A percentile compares a stretch with the other conserved stretches of the same genome.
Evolutionary conservation across 148 eudicot genomes (phyloP).

Genomic region (Diospyros kaki): DNA sequence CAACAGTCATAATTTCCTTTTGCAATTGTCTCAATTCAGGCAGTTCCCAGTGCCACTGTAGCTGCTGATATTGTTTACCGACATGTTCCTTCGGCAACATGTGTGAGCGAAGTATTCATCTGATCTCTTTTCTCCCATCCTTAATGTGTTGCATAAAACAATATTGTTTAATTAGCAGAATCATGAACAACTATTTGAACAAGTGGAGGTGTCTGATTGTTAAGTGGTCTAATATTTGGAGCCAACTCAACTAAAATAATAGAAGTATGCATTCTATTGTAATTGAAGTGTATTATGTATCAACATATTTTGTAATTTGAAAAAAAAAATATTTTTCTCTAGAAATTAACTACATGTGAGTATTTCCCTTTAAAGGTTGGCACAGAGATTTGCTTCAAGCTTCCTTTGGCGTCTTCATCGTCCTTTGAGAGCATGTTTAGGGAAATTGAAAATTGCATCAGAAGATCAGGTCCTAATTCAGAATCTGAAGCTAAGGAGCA

Average conservation of each 20-base stretch:
- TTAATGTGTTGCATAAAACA: background rate
- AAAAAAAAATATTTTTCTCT: too few relatives aligned
- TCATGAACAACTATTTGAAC: background rate
- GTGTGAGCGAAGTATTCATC: conserved; percentile 80
- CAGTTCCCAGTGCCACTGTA: conserved; percentile 68
- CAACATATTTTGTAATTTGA: background rate
- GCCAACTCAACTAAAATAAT: background rate
- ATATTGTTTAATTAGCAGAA: background rate
- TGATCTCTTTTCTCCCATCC: conserved; percentile 10
- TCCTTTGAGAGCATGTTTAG: conserved; percentile 86
- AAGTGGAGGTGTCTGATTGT: background rate
- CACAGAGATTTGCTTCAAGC: conserved; percentile 88
- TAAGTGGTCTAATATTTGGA: background rate
- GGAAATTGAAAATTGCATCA: conserved; percentile 83
- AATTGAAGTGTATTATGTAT: background rate
- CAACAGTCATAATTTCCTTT: conserved; percentile 10
- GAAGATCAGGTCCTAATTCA: conserved; percentile 39
- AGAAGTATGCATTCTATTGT: background rate
- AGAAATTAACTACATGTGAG: too few relatives aligned
- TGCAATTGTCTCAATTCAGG: conserved; percentile 37
- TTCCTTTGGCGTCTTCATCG: conserved; percentile 83
- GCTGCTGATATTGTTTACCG: conserved; percentile 84
- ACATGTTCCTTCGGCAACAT: conserved; percentile 83
- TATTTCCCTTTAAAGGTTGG: conserved; percentile 55
- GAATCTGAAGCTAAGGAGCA: conserved; percentile 30